phyloP scores from a whole-genome alignment of 192 early-diverging fungal genomes.

The Gamsiella multidivaricata region DNA sequence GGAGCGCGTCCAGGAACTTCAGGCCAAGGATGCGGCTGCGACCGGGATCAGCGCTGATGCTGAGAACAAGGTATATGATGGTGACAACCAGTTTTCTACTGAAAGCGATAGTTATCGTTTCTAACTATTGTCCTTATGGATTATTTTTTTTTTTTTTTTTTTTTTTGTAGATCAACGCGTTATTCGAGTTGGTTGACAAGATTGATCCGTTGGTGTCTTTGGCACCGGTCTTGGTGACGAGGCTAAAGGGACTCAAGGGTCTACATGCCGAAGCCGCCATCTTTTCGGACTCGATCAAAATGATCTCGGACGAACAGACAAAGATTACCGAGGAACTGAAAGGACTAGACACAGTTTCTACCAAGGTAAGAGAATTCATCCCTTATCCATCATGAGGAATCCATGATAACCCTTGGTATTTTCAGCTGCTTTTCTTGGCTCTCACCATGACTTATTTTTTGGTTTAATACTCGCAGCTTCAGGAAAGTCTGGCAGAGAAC shows the following conservation, averaged over 20 bases:
- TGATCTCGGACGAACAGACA: conserved; percentile 76
- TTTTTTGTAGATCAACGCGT: conserved; percentile 63
- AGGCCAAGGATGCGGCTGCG: conserved; percentile 58
- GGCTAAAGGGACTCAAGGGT: conserved; percentile 80
- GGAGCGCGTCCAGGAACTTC: conserved; percentile 76
- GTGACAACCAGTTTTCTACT: no score
- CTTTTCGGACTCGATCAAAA: conserved; percentile 78
- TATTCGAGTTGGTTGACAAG: conserved; percentile 76
- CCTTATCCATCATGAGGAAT: no score
- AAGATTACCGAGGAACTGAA: conserved; percentile 74
- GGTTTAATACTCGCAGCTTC: conserved; percentile 50
- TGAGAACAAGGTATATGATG: conserved; percentile 50
- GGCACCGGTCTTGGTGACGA: conserved; percentile 80
- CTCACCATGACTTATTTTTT: not conserved
- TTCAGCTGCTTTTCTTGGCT: no score
- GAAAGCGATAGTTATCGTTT: no score
- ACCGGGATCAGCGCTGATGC: conserved; percentile 55
- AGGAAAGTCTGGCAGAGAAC: conserved; percentile 68
- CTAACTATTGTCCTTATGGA: not conserved
- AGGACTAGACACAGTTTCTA: conserved; percentile 68
- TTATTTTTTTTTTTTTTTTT: not conserved
- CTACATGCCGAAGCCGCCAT: conserved; percentile 87
- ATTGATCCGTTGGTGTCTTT: conserved; percentile 84
- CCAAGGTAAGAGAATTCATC: conserved; percentile 57
- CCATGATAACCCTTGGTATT: not conserved